Base-by-base conservation (phyloP, 768 basidiomycete genomes). In the Macrolepiota fuliginosa region DNA sequence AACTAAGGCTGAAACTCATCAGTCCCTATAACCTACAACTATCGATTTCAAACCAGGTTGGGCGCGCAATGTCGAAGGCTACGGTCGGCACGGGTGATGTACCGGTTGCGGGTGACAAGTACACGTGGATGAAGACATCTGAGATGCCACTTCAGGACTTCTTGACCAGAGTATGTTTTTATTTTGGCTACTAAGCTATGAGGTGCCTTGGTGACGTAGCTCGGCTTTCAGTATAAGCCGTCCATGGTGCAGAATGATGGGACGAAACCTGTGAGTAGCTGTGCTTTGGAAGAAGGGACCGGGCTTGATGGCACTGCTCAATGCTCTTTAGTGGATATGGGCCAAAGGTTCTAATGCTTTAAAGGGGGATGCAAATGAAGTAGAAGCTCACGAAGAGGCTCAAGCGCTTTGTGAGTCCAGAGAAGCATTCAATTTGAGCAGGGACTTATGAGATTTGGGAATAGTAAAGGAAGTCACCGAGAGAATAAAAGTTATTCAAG, bases 201-300 rank as follows among this genome's bases (percentile, higher is more conserved):
- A 29, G 32, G 25, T 25, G 15, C 15, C n/a, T 11, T 61, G 17
- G 37, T 63, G 29, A 65, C 32, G 19, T 36, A 13, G 29, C 40
- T 62, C 47, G 25, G 22, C 57, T 25, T 56, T 12, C 63, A 91
- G 89, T 89, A 84, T 64, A 87, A 79, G 56, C 90, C 90, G 0
- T 90, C 89, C 17, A 87, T 91, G 88, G 86, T 90, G 10, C 84
- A 89, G 65, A 83, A 91, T 68, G 87, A 91, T 61, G 90, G 89
- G 3, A 87, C 79, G 0, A 91, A 90, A 71, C 89, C 89, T 46
- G 90, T 90, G 60, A 69, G 84, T 63, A 62, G n/a, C 1, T 63
- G 25, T 9, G 40, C 25, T 19, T 56, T n/a, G 7, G n/a, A n/a
- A 53, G 36, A 15, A 32, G 11, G 35, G 29, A 3, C 29, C 29